Conservation (phyloP, 2,329 filamentous ascomycete species). For the Gnomoniopsis sp. region DNA sequence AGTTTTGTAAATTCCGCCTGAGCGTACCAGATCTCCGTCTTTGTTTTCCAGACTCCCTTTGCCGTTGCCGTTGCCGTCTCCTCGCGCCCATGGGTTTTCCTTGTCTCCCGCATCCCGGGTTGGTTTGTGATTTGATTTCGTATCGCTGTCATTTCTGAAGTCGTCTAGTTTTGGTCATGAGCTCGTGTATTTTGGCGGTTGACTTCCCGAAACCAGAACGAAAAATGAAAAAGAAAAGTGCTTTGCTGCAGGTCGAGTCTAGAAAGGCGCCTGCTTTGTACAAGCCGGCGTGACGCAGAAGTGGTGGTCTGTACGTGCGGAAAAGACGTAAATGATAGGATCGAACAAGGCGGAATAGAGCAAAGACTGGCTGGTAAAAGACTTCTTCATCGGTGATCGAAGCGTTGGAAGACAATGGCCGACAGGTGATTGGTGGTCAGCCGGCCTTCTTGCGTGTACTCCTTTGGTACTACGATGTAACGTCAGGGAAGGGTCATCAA, state of each 20-base stretch:
- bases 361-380: background rate
- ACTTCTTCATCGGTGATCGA: background rate
- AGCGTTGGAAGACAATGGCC: background rate
- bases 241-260: background rate
- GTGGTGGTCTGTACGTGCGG: background rate
- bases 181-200: background rate
- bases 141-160: background rate
- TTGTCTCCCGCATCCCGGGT: background rate
- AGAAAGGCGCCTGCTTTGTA: background rate
- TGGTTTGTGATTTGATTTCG: background rate
- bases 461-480: background rate
- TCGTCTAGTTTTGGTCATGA: constrained; percentile 1
- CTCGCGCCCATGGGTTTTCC: background rate
- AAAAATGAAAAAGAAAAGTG: background rate
- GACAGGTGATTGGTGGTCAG: background rate
- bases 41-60: background rate
- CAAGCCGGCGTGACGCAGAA: background rate
- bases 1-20: background rate
- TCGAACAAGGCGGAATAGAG: background rate
- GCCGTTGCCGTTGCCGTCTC: background rate
- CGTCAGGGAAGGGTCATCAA: no score
- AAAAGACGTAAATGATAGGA: background rate
- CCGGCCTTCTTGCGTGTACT: no score
- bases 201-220: background rate
- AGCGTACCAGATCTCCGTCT: background rate